Evolutionary conservation across 2,329 filamentous ascomycete species (phyloP).

Genomic region (Trichocomaceae sp.): DNA sequence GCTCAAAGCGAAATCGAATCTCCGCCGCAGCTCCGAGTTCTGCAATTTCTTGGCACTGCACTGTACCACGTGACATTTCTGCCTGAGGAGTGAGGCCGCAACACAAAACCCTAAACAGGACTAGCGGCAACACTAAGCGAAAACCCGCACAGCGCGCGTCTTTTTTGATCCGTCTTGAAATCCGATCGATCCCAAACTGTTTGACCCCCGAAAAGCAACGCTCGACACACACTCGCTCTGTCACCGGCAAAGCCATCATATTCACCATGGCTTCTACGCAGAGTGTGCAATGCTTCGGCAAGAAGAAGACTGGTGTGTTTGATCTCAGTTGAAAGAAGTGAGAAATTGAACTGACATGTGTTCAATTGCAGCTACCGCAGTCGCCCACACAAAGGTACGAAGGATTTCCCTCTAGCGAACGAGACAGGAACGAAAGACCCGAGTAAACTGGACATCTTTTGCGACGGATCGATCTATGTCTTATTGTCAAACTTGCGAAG

Average conservation of each 20-base stretch:
- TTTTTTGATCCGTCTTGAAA: conserved; percentile 19
- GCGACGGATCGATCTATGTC: not conserved
- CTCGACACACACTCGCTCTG: conserved; percentile 32
- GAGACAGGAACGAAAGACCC: not conserved
- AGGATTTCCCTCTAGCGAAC: conserved; percentile 1
- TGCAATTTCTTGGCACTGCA: conserved; percentile 5
- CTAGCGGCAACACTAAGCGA: conserved; percentile 36
- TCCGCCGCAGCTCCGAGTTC: not conserved
- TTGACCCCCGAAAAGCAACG: conserved; percentile 8
- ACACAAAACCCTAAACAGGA: conserved; percentile 24
- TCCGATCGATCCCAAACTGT: conserved; percentile 18
- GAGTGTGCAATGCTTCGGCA: conserved; percentile 98
- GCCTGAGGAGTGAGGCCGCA: not conserved
- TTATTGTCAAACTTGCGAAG: not conserved
- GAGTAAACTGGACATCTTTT: not conserved
- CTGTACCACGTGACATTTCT: not conserved
- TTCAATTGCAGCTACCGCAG: conserved; percentile 60
- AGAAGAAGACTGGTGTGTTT: conserved; percentile 70
- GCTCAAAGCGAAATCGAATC: no score
- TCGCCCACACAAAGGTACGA: conserved; percentile 86
- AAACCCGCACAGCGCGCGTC: conserved; percentile 29
- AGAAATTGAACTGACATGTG: not conserved
- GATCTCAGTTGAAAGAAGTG: conserved; percentile 5
- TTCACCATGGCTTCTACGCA: conserved; percentile 68
- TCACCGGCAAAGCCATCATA: conserved; percentile 37